These are phyloP conservation scores for Heliamphora exappendiculata DNA, from an alignment of 148 eudicot genomes.

Conservation along the genomic window DNA sequence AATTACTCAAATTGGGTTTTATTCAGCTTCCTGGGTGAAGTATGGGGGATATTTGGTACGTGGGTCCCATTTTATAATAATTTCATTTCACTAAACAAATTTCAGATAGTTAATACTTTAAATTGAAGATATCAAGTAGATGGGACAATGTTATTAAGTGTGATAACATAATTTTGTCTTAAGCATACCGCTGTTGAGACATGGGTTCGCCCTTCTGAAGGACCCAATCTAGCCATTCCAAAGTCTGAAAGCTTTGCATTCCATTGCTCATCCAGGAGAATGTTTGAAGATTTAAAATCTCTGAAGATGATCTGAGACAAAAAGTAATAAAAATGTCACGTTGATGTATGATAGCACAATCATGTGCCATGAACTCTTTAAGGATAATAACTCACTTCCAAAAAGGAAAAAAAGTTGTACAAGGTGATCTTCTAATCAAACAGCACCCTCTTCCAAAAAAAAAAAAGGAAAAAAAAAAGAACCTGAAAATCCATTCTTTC, in stretches of 20 bases:
- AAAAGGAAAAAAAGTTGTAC: neutral
- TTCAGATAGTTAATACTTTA: neutral
- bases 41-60: neutral
- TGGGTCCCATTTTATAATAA: neutral
- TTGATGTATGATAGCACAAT: neutral
- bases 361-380: neutral
- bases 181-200: conserved; percentile 73
- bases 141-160: neutral
- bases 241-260: conserved; percentile 76
- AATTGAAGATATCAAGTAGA: neutral
- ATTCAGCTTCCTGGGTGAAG: neutral
- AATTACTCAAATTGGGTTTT: neutral
- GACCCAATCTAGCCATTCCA: conserved; percentile 80
- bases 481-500: conserved; percentile 98
- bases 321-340: neutral
- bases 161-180: neutral
- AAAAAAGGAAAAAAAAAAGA: neutral
- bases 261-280: conserved; percentile 67
- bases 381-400: neutral
- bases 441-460: neutral
- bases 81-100: neutral
- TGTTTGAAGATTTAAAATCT: conserved; percentile 77
- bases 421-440: neutral
- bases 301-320: conserved; percentile 56
- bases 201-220: conserved; percentile 64